Conservation (phyloP, 1,284 basidiomycete species). For the Pseudozyma hubeiensis region DNA sequence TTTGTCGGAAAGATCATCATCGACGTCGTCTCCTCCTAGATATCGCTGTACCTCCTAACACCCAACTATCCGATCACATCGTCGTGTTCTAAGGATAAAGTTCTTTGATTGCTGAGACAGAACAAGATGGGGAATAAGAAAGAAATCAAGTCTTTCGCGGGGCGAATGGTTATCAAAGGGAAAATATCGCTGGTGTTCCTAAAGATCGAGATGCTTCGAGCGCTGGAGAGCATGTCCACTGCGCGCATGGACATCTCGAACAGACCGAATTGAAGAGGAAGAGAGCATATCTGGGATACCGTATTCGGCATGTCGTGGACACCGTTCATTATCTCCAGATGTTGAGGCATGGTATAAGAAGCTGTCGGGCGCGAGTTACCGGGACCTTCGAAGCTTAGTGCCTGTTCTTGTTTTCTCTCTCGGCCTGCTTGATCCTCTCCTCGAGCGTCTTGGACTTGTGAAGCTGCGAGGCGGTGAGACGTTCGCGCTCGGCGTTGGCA, state of each 20-base stretch:
- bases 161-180: background rate
- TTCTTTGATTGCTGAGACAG: background rate
- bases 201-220: background rate
- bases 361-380: background rate
- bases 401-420: constrained; percentile 58
- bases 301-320: no score
- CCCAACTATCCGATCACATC: no score
- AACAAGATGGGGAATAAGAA: background rate
- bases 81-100: background rate
- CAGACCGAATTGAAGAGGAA: no score
- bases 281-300: no score
- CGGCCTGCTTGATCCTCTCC: constrained; percentile 66
- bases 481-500: constrained; percentile 47
- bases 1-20: constrained; percentile 51
- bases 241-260: no score
- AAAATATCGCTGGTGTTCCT: no score
- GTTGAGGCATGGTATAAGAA: no score
- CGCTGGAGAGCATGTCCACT: no score
- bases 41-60: no score
- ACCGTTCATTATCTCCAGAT: no score
- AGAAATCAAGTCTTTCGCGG: no score
- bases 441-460: constrained; percentile 68
- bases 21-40: constrained; percentile 11
- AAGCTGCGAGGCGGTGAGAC: constrained; percentile 65
- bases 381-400: background rate